Percentiles rank a stretch among this genome's conserved stretches.
Evolutionary conservation across 768 basidiomycete species (phyloP).

Genomic region (Hydnomerulius pinastri): DNA sequence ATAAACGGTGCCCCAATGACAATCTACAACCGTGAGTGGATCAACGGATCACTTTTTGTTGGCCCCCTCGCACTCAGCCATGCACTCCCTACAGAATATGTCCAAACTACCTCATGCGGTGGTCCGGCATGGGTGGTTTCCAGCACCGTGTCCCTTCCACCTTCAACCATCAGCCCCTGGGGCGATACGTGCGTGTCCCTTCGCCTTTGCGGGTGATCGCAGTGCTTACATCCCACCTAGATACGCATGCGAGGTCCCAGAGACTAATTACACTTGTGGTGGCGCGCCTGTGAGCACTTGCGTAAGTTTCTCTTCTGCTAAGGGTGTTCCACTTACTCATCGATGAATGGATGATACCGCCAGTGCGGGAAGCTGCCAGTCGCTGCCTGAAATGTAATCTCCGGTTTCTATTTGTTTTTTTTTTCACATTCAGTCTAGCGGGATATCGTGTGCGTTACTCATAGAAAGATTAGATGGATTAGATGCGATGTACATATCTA

Average conservation of each 20-base stretch:
- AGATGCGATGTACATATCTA: too few relatives aligned
- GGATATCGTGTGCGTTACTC: too few relatives aligned
- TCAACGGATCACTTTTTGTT: background rate
- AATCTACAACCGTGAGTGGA: constrained; percentile 18
- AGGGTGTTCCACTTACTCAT: background rate
- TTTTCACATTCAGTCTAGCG: too few relatives aligned
- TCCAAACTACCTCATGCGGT: constrained; percentile 6
- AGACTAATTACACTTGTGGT: constrained; percentile 10
- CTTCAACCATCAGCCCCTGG: constrained; percentile 7
- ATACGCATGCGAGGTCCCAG: constrained; percentile 16
- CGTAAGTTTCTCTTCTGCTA: constrained; percentile 10
- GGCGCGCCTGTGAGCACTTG: constrained; percentile 12
- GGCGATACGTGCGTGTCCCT: constrained; percentile 13
- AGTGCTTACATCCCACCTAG: constrained; percentile 3
- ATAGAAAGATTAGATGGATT: too few relatives aligned
- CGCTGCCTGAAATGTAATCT: too few relatives aligned
- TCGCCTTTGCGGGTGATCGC: background rate
- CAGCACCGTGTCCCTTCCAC: constrained; percentile 18
- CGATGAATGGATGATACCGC: background rate
- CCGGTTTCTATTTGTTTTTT: too few relatives aligned
- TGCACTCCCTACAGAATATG: constrained; percentile 9
- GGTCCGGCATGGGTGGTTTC: constrained; percentile 19
- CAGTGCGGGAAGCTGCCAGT: constrained; percentile 17
- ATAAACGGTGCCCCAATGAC: background rate
- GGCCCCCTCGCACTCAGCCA: background rate